Evolutionary conservation across 2,329 filamentous ascomycete species (phyloP).

Genomic region (Didymosphaeria variabile): DNA sequence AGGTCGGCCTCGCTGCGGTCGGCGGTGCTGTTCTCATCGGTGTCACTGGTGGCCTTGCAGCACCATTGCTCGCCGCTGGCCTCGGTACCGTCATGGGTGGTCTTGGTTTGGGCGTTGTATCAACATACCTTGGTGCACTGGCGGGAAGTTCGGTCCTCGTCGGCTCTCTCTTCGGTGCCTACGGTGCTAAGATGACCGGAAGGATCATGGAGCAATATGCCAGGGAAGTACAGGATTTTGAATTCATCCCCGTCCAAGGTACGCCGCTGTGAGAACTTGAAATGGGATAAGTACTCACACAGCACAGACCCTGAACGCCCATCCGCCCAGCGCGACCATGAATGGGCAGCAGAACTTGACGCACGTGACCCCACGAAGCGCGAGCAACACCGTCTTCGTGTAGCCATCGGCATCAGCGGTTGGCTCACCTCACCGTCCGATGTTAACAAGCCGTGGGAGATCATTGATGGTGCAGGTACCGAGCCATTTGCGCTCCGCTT

Average conservation of each 20-base stretch:
- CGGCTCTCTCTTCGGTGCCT: slow-evolving; percentile 87
- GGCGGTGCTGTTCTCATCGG: slow-evolving; percentile 85
- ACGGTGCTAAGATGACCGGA: slow-evolving; percentile 80
- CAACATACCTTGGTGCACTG: slow-evolving; percentile 79
- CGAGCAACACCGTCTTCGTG: slow-evolving; percentile 62
- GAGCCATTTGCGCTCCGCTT: slow-evolving; percentile 86
- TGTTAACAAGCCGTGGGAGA: slow-evolving; percentile 77
- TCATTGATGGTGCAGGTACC: slow-evolving; percentile 69
- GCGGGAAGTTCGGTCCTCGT: slow-evolving; percentile 81
- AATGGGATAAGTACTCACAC: slow-evolving; percentile 7
- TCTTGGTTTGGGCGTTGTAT: slow-evolving; percentile 76
- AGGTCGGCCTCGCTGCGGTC: slow-evolving; percentile 85
- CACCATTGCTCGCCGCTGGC: slow-evolving; percentile 77
- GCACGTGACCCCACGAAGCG: slow-evolving; percentile 37
- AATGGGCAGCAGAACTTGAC: slow-evolving; percentile 38
- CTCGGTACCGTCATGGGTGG: slow-evolving; percentile 81
- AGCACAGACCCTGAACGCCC: slow-evolving; percentile 33
- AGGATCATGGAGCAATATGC: slow-evolving; percentile 86
- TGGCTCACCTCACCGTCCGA: slow-evolving; percentile 78
- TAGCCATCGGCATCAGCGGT: slow-evolving; percentile 82
- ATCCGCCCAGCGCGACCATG: slow-evolving; percentile 27
- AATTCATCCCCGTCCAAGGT: slow-evolving; percentile 76
- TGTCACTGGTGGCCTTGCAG: slow-evolving; percentile 78
- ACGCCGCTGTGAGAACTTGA: not conserved
- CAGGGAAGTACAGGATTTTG: slow-evolving; percentile 86